A percentile compares a stretch with the other conserved stretches of the same genome.
Evolutionary conservation across 345 rosid genomes (phyloP).

Genomic region (Euclidium syriacum): DNA sequence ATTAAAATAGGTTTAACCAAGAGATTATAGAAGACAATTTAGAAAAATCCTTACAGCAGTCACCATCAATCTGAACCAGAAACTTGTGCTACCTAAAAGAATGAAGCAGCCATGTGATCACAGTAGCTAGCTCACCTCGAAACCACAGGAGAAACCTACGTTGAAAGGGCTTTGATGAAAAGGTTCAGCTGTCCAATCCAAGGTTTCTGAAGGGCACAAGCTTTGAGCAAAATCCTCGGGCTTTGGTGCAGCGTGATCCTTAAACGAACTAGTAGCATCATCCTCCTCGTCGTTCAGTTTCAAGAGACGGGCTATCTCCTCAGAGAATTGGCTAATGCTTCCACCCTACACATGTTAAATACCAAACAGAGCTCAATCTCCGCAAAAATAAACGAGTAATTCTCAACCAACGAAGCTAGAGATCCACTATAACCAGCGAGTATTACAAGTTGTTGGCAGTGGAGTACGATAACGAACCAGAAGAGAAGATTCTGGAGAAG

Average conservation of each 20-base stretch:
- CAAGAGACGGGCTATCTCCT: conserved; percentile 52
- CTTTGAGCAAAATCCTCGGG: conserved; percentile 37
- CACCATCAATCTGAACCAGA: neutral
- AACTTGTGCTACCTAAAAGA: neutral
- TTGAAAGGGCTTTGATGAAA: conserved; percentile 32
- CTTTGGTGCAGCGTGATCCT: conserved; percentile 37
- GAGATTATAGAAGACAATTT: neutral
- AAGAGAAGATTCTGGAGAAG: conserved; percentile 63
- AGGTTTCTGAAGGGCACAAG: conserved; percentile 30
- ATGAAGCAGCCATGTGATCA: neutral
- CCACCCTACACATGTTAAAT: conserved; percentile 42
- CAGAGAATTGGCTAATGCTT: conserved; percentile 55
- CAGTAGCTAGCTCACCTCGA: conserved; percentile 39
- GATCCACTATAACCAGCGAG: neutral
- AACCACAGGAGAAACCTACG: conserved; percentile 11
- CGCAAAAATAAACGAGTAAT: neutral
- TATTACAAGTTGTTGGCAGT: neutral
- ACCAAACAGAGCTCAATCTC: neutral
- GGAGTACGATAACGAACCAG: conserved; percentile 41
- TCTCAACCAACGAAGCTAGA: neutral
- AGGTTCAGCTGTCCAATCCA: conserved; percentile 39
- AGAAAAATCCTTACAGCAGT: neutral
- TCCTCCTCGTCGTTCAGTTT: conserved; percentile 62
- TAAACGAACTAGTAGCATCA: conserved; percentile 70
- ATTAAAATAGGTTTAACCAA: neutral